Evolutionary conservation across 2,329 filamentous ascomycete genomes (phyloP), one percentile per base, ranked within the genome.

Genomic region (Aspergillus fructus): DNA sequence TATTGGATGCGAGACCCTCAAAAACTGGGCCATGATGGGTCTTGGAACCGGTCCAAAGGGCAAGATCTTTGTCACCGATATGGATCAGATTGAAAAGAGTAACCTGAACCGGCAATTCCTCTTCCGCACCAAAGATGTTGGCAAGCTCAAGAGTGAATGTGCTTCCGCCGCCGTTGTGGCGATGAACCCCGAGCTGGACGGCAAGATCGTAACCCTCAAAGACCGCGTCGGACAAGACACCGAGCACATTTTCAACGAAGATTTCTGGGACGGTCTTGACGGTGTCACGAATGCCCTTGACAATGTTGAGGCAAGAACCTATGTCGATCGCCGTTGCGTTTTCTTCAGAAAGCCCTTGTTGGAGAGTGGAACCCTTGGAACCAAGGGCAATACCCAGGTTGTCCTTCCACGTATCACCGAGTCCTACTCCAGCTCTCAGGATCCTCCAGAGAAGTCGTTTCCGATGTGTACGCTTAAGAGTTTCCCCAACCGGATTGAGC

Each of bases 21-120:
- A 99, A 85, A 97, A 97, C 76, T 99, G 94, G 93, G 93, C 96
- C 37, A 96, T 99, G 93, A 96, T 97, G 74, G 94, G 94, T 64
- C 81, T 99, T 30, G 93, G 89, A 45, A 90, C 90, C 46, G 94
- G 94, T 4, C 90, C 91, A 3, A 85, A 92, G 49, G 94, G 94
- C 68, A 89, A 89, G 75, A 96, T 99, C 68, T 91, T 81, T 58
- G 90, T 99, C 49, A 97, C 96, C 13, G 94, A 99, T 73, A 97
- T 96, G 87, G 94, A 99, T 71, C 93, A 93, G 54, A 99, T 99
- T 66, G 94, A 99, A 79, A 96, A 93, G 85, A 97, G 93, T 80
- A 99, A 99, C 73, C 81, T 99, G 52, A 99, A 99, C 80, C 85
- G 94, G 43, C 94, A 99, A 69, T 99, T 99, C 79, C 77, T 99